Conservation (phyloP, 169 alveolate genomes). For the Amoebophrya sp. region DNA sequence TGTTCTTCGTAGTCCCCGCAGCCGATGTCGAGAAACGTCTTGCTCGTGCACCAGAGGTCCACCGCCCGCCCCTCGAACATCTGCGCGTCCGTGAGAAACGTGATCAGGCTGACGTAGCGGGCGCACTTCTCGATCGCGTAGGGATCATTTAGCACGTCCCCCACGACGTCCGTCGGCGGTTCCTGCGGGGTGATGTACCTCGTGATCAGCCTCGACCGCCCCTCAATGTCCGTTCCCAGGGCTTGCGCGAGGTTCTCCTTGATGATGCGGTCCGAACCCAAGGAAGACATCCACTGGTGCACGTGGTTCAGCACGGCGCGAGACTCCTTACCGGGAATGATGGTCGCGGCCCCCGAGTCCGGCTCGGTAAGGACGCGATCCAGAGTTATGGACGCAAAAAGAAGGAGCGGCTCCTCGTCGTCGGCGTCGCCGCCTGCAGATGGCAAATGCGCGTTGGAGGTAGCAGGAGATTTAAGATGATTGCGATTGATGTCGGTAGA, state of each 20-base stretch:
- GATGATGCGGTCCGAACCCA: background rate
- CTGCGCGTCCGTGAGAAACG: conserved; percentile 60
- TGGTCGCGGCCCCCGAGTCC: no score
- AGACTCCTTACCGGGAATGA: conserved; percentile 5
- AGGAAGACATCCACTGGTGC: background rate
- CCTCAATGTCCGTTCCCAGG: conserved; percentile 43
- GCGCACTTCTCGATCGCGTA: conserved; percentile 63
- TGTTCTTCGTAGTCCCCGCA: conserved; percentile 83
- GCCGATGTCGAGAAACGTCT: conserved; percentile 64
- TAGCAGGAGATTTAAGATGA: no score
- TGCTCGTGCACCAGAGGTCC: conserved; percentile 64
- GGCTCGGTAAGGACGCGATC: background rate
- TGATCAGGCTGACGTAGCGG: conserved; percentile 65
- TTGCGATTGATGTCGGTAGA: no score
- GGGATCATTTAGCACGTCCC: conserved; percentile 24
- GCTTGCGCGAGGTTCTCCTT: background rate
- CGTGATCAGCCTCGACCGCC: conserved; percentile 49
- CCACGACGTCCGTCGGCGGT: conserved; percentile 44
- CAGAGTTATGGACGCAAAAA: background rate
- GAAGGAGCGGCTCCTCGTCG: background rate
- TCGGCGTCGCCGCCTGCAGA: background rate
- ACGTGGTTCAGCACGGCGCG: background rate
- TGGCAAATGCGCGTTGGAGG: no score
- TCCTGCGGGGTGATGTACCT: conserved; percentile 47
- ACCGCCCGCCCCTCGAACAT: conserved; percentile 58